These are phyloP conservation scores for Leccinum obscurum DNA, from an alignment of 768 basidiomycete genomes.

Conservation along the genomic window DNA sequence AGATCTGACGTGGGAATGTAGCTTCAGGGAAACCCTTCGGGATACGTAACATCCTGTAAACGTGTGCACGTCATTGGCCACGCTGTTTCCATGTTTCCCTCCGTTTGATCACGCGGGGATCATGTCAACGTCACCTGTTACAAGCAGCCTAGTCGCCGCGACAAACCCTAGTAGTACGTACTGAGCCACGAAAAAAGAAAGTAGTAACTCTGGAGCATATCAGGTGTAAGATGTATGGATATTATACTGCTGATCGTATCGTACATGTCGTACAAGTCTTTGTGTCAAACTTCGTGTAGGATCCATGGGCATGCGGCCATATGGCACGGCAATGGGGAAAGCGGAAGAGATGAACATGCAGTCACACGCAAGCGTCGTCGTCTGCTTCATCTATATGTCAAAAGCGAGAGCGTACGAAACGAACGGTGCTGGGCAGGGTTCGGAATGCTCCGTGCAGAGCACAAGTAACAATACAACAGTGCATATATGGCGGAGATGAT, in stretches of 20 bases:
- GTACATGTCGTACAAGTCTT: constrained; percentile 29
- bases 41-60: background rate
- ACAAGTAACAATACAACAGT: constrained; percentile 12
- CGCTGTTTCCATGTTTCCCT: constrained; percentile 8
- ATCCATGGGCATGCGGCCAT: constrained; percentile 22
- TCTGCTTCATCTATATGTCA: constrained; percentile 24
- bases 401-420: constrained; percentile 7
- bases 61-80: constrained; percentile 6
- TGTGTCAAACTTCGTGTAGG: constrained; percentile 12
- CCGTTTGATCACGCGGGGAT: constrained; percentile 4
- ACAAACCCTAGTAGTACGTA: constrained; percentile 1
- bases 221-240: constrained; percentile 14
- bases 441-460: constrained; percentile 8
- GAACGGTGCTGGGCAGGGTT: background rate
- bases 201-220: constrained; percentile 9
- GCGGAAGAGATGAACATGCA: constrained; percentile 20
- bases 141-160: background rate
- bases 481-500: constrained; percentile 10
- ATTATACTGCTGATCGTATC: constrained; percentile 29
- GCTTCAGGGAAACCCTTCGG: background rate
- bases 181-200: background rate
- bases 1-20: background rate
- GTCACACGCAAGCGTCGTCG: constrained; percentile 17
- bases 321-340: constrained; percentile 17
- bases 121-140: constrained; percentile 9